These are phyloP conservation scores for Solanum tarapatanum DNA, from an alignment of 257 asterid genomes.

Conservation along the genomic window DNA sequence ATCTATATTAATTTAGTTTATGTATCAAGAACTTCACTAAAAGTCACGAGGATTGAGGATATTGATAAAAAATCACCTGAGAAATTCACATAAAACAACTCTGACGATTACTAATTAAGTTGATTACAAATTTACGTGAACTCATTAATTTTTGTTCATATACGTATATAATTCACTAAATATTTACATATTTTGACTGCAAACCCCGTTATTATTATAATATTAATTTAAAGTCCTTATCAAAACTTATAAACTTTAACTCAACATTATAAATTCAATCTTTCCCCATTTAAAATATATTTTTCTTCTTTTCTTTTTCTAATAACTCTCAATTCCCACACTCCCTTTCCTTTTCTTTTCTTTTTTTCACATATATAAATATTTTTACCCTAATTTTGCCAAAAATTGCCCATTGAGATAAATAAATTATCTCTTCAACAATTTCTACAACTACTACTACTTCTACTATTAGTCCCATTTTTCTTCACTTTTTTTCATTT, in stretches of 20 bases:
- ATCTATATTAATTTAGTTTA: background rate
- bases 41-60: background rate
- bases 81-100: background rate
- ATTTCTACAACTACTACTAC: background rate
- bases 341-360: background rate
- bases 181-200: no score
- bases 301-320: background rate
- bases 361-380: background rate
- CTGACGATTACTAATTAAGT: background rate
- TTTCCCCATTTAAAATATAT: no score
- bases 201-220: background rate
- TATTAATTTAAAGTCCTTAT: background rate
- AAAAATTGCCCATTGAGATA: background rate
- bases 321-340: background rate
- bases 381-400: background rate
- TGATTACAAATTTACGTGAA: background rate
- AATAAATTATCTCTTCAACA: background rate
- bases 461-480: background rate
- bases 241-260: background rate
- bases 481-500: background rate
- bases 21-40: background rate
- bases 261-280: background rate
- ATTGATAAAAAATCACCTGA: background rate
- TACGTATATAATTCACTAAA: background rate
- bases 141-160: background rate